Evolutionary conservation across 371 early-diverging fungal species (phyloP), one percentile per base, ranked within the genome.

Genomic region (Rhizopus arrhizus): DNA sequence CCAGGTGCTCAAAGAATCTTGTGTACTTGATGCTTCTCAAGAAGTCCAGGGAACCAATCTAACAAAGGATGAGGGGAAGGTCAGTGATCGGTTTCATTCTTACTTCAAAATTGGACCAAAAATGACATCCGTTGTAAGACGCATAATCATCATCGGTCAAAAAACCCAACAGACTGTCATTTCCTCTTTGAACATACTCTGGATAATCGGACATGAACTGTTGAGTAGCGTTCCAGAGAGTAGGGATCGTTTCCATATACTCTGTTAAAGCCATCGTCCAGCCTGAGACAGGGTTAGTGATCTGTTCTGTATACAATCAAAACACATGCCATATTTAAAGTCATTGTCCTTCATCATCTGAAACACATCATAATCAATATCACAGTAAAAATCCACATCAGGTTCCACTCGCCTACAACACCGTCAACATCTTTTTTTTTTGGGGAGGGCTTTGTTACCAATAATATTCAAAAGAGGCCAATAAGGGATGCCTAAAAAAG

Each of bases 311-410:
- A 16, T 4, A 33, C 36, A 32, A 59, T 55, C n/a, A 43, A 12
- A 8, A 15, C 12, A 35, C 58, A 72, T 68, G 77, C 86, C 95
- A 79, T 98, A 97, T 68, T 86, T 82, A 64, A 90, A 89, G 28
- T 88, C 78, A 55, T 89, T 90, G 34, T 90, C 80, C 61, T 83
- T 77, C 91, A 94, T 92, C 67, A 79, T 91, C 60, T 81, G 77
- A 72, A 98, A 98, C 4, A 93, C 92, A 69, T 98, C 98, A 67
- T 91, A 90, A 58, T 88, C 87, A 46, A 98, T 84, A 53, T 94
- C 88, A 70, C 98, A 98, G 42, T 77, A 77, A 64, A 88, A 95
- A 56, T 85, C 58, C 28, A 95, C 93, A 48, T 85, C 91, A 0
- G 98, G 99, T 70, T 98, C 98, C 16, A 98, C 82, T 11, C 99